Evolutionary conservation across 129 eudicot genomes (phyloP).

Genomic region (Tagetes patula): DNA sequence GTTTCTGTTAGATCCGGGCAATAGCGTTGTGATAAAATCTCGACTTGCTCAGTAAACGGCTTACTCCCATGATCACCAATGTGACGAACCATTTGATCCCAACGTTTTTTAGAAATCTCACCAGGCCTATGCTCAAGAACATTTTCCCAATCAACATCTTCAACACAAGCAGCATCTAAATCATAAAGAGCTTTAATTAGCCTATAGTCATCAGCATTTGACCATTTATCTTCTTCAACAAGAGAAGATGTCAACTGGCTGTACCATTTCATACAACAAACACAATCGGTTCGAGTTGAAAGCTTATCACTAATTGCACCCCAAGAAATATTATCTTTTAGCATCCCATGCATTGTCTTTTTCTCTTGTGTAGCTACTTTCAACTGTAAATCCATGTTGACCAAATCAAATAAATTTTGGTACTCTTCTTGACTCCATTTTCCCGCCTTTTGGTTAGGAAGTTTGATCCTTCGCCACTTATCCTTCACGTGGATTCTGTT

Average conservation of each 20-base stretch:
- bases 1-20: constrained; percentile 52
- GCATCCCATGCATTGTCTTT: constrained; percentile 71
- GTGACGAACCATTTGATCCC: constrained; percentile 70
- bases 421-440: constrained; percentile 70
- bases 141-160: constrained; percentile 80
- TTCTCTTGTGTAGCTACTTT: constrained; percentile 39
- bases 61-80: constrained; percentile 46
- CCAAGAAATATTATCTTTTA: constrained; percentile 73
- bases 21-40: constrained; percentile 51
- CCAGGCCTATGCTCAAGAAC: constrained; percentile 59
- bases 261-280: constrained; percentile 72
- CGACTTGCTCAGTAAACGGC: constrained; percentile 67
- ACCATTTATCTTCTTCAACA: constrained; percentile 59
- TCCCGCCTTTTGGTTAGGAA: constrained; percentile 30
- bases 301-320: constrained; percentile 53
- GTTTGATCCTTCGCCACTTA: constrained; percentile 49
- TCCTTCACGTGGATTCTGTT: constrained; percentile 51
- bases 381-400: constrained; percentile 51
- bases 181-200: constrained; percentile 46
- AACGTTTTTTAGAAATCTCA: constrained; percentile 51
- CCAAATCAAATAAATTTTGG: constrained; percentile 52
- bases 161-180: constrained; percentile 59
- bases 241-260: constrained; percentile 56
- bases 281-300: constrained; percentile 34
- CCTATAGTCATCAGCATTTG: constrained; percentile 61